These are phyloP conservation scores for Aspergillus nomiae DNA, from an alignment of 2,329 filamentous ascomycete species.

Conservation along the genomic window DNA sequence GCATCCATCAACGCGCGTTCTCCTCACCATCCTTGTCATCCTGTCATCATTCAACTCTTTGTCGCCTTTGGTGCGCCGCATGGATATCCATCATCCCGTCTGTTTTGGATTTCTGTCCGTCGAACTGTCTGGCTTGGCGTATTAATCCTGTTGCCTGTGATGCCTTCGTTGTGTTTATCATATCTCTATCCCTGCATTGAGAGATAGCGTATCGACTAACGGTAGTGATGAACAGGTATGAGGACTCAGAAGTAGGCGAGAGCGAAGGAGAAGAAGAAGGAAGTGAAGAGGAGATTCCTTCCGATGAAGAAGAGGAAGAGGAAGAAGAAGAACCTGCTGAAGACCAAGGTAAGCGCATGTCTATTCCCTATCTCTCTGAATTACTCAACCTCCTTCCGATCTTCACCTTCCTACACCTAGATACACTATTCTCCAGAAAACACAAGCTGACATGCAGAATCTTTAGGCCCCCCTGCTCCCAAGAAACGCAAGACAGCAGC, in stretches of 20 bases:
- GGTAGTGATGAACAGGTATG: conserved; percentile 30
- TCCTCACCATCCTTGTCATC: neutral
- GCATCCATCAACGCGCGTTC: neutral
- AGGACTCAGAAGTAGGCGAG: conserved; percentile 32
- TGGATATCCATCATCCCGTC: neutral
- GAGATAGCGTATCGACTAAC: neutral
- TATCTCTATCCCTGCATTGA: neutral
- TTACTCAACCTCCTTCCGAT: neutral
- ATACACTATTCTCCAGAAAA: neutral
- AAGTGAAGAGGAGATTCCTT: conserved; percentile 29
- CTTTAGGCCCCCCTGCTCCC: conserved; percentile 26
- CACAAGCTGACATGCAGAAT: neutral
- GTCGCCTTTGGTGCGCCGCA: neutral
- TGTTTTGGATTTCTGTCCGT: neutral
- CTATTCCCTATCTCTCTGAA: neutral
- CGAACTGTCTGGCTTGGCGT: neutral
- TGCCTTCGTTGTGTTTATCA: neutral
- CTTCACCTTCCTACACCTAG: neutral
- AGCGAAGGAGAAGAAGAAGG: conserved; percentile 28
- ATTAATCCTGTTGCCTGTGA: neutral
- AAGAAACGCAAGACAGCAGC: conserved; percentile 35
- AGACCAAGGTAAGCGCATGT: conserved; percentile 22
- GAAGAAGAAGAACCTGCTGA: conserved; percentile 30
- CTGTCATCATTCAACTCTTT: neutral
- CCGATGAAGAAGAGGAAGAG: conserved; percentile 23